Evolutionary conservation across 192 early-diverging fungal species (phyloP).

Genomic region (Podila epicladia): DNA sequence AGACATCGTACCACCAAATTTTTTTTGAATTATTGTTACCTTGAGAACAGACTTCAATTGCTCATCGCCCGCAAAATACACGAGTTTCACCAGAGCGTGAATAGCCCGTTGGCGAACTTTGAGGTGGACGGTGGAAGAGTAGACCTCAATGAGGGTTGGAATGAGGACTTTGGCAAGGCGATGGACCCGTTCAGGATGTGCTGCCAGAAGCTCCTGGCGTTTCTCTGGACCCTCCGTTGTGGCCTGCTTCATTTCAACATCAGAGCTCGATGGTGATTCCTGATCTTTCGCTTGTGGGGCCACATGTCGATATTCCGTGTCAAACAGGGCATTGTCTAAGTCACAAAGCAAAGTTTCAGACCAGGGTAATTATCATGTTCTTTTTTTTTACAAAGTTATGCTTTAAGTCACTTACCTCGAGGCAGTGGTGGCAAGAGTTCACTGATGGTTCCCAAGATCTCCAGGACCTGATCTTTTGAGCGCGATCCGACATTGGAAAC

Average conservation of each 20-base stretch:
- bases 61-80: constrained; percentile 57
- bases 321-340: constrained; percentile 32
- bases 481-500: constrained; percentile 41
- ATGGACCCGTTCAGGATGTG: constrained; percentile 47
- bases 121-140: constrained; percentile 71
- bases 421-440: constrained; percentile 71
- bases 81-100: constrained; percentile 65
- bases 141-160: constrained; percentile 79
- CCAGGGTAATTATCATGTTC: not conserved
- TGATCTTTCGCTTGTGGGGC: not conserved
- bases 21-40: constrained; percentile 3
- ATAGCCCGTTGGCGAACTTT: constrained; percentile 72
- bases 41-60: constrained; percentile 58
- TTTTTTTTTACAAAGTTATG: not conserved
- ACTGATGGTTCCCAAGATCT: constrained; percentile 65
- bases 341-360: not conserved
- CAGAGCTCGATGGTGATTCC: not conserved
- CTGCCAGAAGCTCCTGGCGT: constrained; percentile 43
- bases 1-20: too few species aligned
- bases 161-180: constrained; percentile 62
- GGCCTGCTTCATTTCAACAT: constrained; percentile 15
- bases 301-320: constrained; percentile 31
- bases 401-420: constrained; percentile 22
- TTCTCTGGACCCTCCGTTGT: constrained; percentile 23
- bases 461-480: constrained; percentile 62